These are phyloP conservation scores for Bauhinia variegata DNA, from an alignment of 306 rosid species.

Conservation along the genomic window DNA sequence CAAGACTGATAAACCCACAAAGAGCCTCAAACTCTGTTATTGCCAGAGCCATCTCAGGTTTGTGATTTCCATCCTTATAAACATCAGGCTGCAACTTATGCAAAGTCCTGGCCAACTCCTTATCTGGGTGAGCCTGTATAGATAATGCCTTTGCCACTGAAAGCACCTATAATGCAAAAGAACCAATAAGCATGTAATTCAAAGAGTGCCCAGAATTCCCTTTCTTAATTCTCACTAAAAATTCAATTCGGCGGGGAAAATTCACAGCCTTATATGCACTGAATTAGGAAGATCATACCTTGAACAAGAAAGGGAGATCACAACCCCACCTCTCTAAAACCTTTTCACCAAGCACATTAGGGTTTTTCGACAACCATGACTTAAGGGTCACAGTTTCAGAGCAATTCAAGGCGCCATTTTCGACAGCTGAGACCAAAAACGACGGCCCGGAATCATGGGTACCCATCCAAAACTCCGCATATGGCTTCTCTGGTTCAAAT, in stretches of 20 bases:
- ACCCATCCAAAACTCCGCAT: conserved; percentile 97
- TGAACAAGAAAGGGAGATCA: conserved; percentile 88
- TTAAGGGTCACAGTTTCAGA: conserved; percentile 51
- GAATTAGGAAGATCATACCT: conserved; percentile 48
- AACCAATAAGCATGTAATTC: conserved; percentile 21
- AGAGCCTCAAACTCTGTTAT: conserved; percentile 83
- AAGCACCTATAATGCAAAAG: conserved; percentile 57
- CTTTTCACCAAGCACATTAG: conserved; percentile 68
- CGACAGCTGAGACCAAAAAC: conserved; percentile 42
- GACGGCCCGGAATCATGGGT: conserved; percentile 92
- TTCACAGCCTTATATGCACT: neutral
- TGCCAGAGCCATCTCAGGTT: conserved; percentile 98
- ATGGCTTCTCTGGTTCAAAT: conserved; percentile 60
- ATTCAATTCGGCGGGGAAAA: too few relatives aligned
- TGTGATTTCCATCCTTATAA: conserved; percentile 91
- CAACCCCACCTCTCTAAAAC: conserved; percentile 74
- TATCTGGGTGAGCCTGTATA: conserved; percentile 97
- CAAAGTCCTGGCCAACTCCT: conserved; percentile 77
- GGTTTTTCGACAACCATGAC: conserved; percentile 72
- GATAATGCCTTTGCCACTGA: conserved; percentile 90
- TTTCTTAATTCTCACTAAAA: neutral
- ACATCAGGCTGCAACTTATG: conserved; percentile 70
- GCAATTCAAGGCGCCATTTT: conserved; percentile 29
- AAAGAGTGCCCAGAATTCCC: neutral
- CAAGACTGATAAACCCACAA: conserved; percentile 77